Percentiles rank a stretch among this genome's conserved stretches.
phyloP scores from a whole-genome alignment of 2,329 filamentous ascomycete genomes.

The Elsinoe fawcettii region DNA sequence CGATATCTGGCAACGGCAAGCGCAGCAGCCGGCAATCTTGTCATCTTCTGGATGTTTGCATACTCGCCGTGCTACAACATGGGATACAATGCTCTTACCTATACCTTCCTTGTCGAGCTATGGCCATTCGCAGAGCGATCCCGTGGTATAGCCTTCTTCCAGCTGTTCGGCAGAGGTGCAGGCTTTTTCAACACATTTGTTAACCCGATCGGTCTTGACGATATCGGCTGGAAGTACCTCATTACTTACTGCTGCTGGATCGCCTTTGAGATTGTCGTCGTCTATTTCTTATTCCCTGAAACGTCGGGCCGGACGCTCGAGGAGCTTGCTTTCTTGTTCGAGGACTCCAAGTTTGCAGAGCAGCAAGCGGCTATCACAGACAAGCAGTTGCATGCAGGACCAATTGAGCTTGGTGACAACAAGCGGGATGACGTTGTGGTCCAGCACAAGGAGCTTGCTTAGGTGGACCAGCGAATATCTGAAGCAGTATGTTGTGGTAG shows the following conservation, averaged over 20 bases:
- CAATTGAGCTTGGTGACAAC: not conserved
- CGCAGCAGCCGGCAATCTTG: conserved; percentile 26
- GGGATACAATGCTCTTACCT: conserved; percentile 26
- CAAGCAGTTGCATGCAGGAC: conserved; percentile 2
- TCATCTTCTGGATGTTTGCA: conserved; percentile 35
- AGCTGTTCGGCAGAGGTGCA: conserved; percentile 21
- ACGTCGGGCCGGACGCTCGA: conserved; percentile 32
- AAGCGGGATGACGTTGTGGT: not conserved
- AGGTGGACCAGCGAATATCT: not conserved
- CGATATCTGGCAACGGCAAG: conserved; percentile 29
- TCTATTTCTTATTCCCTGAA: conserved; percentile 28
- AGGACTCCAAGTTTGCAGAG: conserved; percentile 18
- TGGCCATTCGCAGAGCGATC: conserved; percentile 22
- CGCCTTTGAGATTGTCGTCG: conserved; percentile 23
- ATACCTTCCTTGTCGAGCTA: conserved; percentile 26
- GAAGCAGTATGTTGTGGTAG: not conserved
- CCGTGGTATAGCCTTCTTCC: conserved; percentile 16
- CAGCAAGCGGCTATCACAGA: not conserved
- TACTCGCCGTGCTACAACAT: conserved; percentile 34
- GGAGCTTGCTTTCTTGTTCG: conserved; percentile 40
- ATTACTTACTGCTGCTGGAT: conserved; percentile 28
- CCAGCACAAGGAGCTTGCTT: conserved; percentile 4
- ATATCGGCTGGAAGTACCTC: conserved; percentile 27
- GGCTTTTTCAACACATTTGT: conserved; percentile 27
- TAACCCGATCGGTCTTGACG: conserved; percentile 33